Base-by-base conservation (phyloP, 2,329 filamentous ascomycete genomes). In the Ophiognomonia clavigignenti-juglandacearum region DNA sequence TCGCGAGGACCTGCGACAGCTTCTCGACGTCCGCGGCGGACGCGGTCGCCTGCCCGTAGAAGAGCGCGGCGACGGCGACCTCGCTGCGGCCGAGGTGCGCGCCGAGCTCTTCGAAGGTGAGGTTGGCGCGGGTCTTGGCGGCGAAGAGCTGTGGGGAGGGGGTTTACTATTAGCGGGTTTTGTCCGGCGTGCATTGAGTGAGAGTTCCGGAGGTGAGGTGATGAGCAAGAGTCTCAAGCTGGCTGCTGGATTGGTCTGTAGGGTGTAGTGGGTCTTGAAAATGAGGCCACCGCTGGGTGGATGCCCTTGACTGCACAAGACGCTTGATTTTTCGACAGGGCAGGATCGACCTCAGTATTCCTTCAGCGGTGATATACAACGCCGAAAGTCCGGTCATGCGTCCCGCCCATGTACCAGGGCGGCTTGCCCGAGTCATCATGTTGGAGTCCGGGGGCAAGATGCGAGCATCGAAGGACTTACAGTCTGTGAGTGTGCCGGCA, bases 61-160 rank as follows among this genome's bases (percentile, higher is more conserved):
- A 96, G 53, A 96, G 72, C 2, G 90, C 90, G 3, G 91, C 91
- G 4, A 86, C 80, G 34, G 88, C 88, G 35, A 96, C 87, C 68
- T 96, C 87, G 61, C 85, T 82, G 54, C 90, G 86, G 53, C 82
- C 83, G 46, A 96, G 75, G 24, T 82, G 73, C 55, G 82, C 68
- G 43, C 81, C 88, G 59, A 96, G 90, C 36, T 79, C 70, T 63
- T 89, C 87, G 62, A 96, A 96, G 59, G 76, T 87, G 29, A 95
- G 77, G 55, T 81, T 76, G 67, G 86, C 85, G 47, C 69, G 64
- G 40, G 88, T 83, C 69, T 96, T 96, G 55, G 86, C 88, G 29
- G 81, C 75, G 69, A 95, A 95, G 53, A 96, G 85, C 6, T 52
- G 45, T 11, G 14, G 13, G 23, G 3, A n/a, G n/a, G n/a, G n/a